These are phyloP conservation scores for Claviceps spartinae DNA, from an alignment of 2,329 filamentous ascomycete genomes.

Conservation along the genomic window DNA sequence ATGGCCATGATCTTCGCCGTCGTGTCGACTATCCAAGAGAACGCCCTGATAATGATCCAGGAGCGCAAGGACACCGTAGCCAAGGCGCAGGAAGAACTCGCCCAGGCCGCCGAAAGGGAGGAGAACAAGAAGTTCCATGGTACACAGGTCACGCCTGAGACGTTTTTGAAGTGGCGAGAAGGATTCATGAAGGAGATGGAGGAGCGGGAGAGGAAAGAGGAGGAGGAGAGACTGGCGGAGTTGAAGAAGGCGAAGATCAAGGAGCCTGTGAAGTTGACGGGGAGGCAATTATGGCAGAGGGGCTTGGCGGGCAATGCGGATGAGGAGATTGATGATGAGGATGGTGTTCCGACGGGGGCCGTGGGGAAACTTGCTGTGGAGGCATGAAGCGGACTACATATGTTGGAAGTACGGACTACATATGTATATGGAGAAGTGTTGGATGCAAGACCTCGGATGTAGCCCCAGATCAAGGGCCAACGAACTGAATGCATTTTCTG, in stretches of 20 bases:
- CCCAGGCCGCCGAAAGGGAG: slow-evolving; percentile 58
- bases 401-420: not conserved
- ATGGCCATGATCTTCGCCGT: slow-evolving; percentile 97
- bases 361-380: slow-evolving; percentile 62
- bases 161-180: slow-evolving; percentile 71
- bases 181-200: slow-evolving; percentile 69
- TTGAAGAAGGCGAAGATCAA: slow-evolving; percentile 66
- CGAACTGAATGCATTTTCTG: not conserved
- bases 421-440: not conserved
- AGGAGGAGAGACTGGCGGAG: slow-evolving; percentile 71
- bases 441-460: not conserved
- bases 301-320: slow-evolving; percentile 55
- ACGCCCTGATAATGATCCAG: slow-evolving; percentile 70
- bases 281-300: slow-evolving; percentile 65
- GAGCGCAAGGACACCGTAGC: slow-evolving; percentile 55
- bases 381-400: slow-evolving; percentile 13
- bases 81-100: slow-evolving; percentile 40
- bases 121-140: slow-evolving; percentile 97
- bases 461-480: not conserved
- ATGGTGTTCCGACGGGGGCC: slow-evolving; percentile 41
- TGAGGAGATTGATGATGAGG: slow-evolving; percentile 53
- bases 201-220: slow-evolving; percentile 51
- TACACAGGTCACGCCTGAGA: slow-evolving; percentile 72
- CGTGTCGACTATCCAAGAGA: slow-evolving; percentile 75
- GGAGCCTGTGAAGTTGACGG: slow-evolving; percentile 59